Percentiles rank a stretch among this genome's conserved stretches.
phyloP scores from a whole-genome alignment of 345 rosid species.

The Gossypium stocksii region DNA sequence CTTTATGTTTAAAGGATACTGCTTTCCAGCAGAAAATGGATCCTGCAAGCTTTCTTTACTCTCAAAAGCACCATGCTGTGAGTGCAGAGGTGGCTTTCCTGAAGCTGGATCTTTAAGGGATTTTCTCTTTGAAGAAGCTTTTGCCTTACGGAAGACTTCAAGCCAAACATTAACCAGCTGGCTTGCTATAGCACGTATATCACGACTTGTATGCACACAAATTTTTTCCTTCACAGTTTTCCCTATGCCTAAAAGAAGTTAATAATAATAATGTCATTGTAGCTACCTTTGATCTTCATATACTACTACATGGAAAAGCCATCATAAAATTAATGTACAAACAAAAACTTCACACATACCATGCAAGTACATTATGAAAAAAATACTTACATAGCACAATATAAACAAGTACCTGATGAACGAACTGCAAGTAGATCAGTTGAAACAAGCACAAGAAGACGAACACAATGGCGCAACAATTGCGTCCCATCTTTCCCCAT shows the following conservation, averaged over 20 bases:
- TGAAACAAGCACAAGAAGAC: conserved; percentile 94
- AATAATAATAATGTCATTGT: neutral
- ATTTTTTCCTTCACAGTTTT: conserved; percentile 98
- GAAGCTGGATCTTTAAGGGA: conserved; percentile 34
- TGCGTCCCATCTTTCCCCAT: conserved; percentile 99
- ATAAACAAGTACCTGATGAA: conserved; percentile 68
- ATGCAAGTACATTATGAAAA: neutral
- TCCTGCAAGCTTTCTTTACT: conserved; percentile 39
- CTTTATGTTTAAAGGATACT: conserved; percentile 31
- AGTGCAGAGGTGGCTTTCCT: conserved; percentile 51
- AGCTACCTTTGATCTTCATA: neutral
- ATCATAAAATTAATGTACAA: conserved; percentile 16
- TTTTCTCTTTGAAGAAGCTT: conserved; percentile 64
- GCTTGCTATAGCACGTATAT: conserved; percentile 97
- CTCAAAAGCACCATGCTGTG: conserved; percentile 39
- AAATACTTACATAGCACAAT: neutral
- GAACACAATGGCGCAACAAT: conserved; percentile 96
- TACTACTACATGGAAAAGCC: conserved; percentile 1
- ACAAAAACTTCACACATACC: conserved; percentile 1
- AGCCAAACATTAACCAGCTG: conserved; percentile 97
- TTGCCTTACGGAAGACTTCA: conserved; percentile 90
- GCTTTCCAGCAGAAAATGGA: conserved; percentile 29
- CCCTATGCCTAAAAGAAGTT: conserved; percentile 67
- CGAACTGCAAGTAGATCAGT: conserved; percentile 92
- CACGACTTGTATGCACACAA: conserved; percentile 98